Percentiles rank a stretch among this genome's conserved stretches.
Conservation (phyloP, 2,329 filamentous ascomycete genomes). For the Fusarium sp. region DNA sequence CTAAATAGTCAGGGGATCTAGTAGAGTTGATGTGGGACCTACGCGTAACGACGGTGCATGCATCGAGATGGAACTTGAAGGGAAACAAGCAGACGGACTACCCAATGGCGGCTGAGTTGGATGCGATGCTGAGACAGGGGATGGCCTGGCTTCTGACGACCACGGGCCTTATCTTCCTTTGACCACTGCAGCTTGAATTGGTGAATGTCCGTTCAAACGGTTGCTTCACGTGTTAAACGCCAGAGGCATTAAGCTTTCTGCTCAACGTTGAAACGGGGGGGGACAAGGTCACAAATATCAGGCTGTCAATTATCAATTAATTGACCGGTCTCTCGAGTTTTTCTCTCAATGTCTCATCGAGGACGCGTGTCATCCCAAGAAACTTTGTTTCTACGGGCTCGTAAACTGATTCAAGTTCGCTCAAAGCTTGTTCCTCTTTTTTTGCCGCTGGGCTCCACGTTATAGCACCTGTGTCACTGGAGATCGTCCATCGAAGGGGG, state of each 20-base stretch:
- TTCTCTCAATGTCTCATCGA: neutral
- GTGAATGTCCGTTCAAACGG: slow-evolving; percentile 1
- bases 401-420: slow-evolving; percentile 10
- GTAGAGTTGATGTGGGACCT: slow-evolving; percentile 13
- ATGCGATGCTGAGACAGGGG: slow-evolving; percentile 19
- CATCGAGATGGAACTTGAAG: slow-evolving; percentile 12
- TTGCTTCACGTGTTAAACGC: slow-evolving; percentile 16
- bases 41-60: slow-evolving; percentile 24
- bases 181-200: neutral
- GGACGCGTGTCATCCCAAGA: slow-evolving; percentile 25
- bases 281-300: neutral
- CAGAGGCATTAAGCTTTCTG: slow-evolving; percentile 17
- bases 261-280: neutral
- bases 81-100: slow-evolving; percentile 6
- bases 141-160: neutral
- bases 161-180: neutral
- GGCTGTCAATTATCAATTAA: neutral
- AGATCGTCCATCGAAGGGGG: slow-evolving; percentile 12
- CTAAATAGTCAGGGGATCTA: slow-evolving; percentile 28
- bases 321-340: neutral
- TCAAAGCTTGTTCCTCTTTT: slow-evolving; percentile 23
- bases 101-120: slow-evolving; percentile 16
- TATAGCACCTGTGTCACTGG: slow-evolving; percentile 14
- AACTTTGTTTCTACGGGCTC: neutral
- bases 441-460: slow-evolving; percentile 38